phyloP scores from a whole-genome alignment of 1,139 yeast genomes.

The Suhomyces maxii region DNA sequence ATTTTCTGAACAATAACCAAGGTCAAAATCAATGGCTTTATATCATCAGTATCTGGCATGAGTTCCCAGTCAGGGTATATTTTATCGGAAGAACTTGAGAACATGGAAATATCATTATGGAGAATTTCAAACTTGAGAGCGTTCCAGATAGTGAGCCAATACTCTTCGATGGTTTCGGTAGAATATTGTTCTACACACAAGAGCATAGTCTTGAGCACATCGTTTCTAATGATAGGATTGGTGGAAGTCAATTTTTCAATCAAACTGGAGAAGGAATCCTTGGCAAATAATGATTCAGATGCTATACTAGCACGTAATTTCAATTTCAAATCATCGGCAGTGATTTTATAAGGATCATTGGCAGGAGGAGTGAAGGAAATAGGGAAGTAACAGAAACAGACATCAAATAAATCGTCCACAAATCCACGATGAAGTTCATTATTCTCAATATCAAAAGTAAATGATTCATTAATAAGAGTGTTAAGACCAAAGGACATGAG shows the following conservation, averaged over 20 bases:
- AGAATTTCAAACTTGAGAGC: conserved; percentile 84
- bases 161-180: conserved; percentile 44
- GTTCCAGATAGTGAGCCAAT: conserved; percentile 82
- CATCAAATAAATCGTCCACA: conserved; percentile 69
- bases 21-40: conserved; percentile 46
- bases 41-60: conserved; percentile 40
- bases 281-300: conserved; percentile 64
- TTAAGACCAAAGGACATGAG: conserved; percentile 68
- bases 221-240: conserved; percentile 73
- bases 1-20: conserved; percentile 49
- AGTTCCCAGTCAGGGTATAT: conserved; percentile 33
- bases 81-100: conserved; percentile 25
- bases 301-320: conserved; percentile 62
- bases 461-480: conserved; percentile 43
- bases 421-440: conserved; percentile 42
- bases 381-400: conserved; percentile 93
- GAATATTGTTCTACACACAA: conserved; percentile 57
- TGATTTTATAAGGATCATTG: conserved; percentile 84
- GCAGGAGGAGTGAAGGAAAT: conserved; percentile 93
- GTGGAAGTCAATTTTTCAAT: conserved; percentile 86
- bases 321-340: conserved; percentile 67
- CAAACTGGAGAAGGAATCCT: conserved; percentile 73
- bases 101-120: conserved; percentile 58
- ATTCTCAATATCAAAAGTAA: conserved; percentile 38
- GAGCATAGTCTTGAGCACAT: conserved; percentile 64